These are phyloP conservation scores for Mentha longifolia DNA, from an alignment of 257 asterid species.

Conservation along the genomic window DNA sequence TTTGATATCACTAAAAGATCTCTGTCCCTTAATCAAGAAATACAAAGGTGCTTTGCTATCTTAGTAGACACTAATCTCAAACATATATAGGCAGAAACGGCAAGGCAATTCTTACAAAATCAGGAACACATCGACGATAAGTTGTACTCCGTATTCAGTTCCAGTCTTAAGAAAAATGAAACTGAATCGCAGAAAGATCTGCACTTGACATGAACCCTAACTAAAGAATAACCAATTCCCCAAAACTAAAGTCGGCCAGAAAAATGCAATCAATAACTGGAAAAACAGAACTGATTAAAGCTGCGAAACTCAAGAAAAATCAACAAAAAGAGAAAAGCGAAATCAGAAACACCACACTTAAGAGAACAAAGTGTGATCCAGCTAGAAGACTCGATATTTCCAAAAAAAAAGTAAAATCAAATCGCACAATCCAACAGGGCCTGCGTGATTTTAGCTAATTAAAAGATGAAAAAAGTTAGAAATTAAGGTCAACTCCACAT, in stretches of 20 bases:
- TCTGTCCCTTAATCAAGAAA: not conserved
- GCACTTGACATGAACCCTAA: constrained; percentile 16
- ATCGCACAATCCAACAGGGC: constrained; percentile 17
- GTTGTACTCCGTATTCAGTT: not conserved
- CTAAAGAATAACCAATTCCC: not conserved
- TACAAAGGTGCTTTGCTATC: not conserved
- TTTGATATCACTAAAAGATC: constrained; percentile 4
- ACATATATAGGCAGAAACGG: not conserved
- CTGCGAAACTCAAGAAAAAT: constrained; percentile 16
- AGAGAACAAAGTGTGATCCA: not conserved
- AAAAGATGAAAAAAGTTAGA: not conserved
- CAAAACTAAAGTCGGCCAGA: not conserved
- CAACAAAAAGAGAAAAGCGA: not conserved
- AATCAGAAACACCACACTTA: not conserved
- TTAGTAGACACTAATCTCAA: constrained; percentile 11
- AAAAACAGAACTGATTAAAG: not conserved
- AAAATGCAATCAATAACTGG: not conserved
- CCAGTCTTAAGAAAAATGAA: not conserved
- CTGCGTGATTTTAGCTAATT: not conserved
- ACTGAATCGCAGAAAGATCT: not conserved
- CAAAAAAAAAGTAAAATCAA: not conserved
- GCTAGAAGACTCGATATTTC: not conserved
- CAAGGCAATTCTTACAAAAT: not conserved
- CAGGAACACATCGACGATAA: not conserved
- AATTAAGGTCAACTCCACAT: not conserved